phyloP scores from a whole-genome alignment of 2,329 filamentous ascomycete species.

The Trichoderma polysporum region DNA sequence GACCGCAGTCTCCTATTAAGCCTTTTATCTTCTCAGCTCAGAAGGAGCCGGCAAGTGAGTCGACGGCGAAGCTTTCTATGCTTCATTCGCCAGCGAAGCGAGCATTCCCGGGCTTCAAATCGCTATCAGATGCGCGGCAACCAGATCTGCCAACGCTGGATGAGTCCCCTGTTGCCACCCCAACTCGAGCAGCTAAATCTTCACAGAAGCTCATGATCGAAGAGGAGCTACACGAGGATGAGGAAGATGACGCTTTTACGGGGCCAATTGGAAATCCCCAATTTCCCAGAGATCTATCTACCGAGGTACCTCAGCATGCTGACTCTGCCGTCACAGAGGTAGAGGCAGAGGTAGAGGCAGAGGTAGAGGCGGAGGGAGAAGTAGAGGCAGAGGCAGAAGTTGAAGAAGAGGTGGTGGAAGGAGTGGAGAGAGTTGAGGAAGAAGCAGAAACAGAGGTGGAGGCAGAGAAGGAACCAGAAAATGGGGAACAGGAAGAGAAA shows the following conservation, averaged over 20 bases:
- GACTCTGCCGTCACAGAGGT: slow-evolving; percentile 40
- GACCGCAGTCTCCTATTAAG: slow-evolving; percentile 47
- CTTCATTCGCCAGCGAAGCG: slow-evolving; percentile 55
- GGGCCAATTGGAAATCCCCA: slow-evolving; percentile 37
- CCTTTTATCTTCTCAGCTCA: slow-evolving; percentile 33
- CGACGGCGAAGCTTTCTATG: slow-evolving; percentile 48
- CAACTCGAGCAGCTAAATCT: slow-evolving; percentile 32
- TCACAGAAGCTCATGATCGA: slow-evolving; percentile 41
- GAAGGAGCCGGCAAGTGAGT: slow-evolving; percentile 34
- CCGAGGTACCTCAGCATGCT: slow-evolving; percentile 44
- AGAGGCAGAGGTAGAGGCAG: slow-evolving; percentile 33
- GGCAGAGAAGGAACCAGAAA: too few species aligned
- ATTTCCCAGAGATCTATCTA: slow-evolving; percentile 48
- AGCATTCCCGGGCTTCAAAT: slow-evolving; percentile 36
- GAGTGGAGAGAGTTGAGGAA: too few species aligned
- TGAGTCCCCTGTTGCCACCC: slow-evolving; percentile 35
- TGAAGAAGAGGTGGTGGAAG: slow-evolving; percentile 25
- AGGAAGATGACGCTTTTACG: slow-evolving; percentile 37
- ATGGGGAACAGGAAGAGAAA: slow-evolving; percentile 23
- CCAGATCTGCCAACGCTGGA: slow-evolving; percentile 26
- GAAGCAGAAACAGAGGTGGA: slow-evolving; percentile 24
- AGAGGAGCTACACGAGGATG: slow-evolving; percentile 30
- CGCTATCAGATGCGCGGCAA: slow-evolving; percentile 32
- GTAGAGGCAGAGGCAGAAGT: slow-evolving; percentile 26
- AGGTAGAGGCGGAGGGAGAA: background rate